Evolutionary conservation across 2,329 filamentous ascomycete species (phyloP), one percentile per base, ranked within the genome.

Genomic region (Achaetomium macrosporum): DNA sequence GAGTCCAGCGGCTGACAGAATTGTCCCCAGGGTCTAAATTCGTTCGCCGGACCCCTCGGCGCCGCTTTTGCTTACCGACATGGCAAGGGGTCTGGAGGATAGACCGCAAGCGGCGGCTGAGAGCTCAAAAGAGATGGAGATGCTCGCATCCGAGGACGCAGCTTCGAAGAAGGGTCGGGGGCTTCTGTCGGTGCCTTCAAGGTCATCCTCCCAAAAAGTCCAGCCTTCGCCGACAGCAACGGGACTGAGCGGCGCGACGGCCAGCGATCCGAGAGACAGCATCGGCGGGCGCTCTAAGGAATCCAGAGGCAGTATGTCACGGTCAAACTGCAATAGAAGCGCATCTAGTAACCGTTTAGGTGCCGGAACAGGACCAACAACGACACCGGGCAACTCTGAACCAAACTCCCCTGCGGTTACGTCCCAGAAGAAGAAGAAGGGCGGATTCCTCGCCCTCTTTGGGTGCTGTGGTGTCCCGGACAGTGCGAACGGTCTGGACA

Each of bases 391-490:
- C 57, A 72, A 73, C 54, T 76, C 77, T 16, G 75, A 77, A 63
- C 76, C 76, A 39, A 77, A 71, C 63, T 79, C 78, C 33, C 76
- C 78, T 17, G 69, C 71, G 30, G 71, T 68, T 9, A 71, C 72
- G 47, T 73, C 74, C 53, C 77, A 76, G 64, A 73, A 73, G 67
- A 81, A 81, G 69, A 79, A 78, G 66, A 76, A 74, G 64, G 74
- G 71, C 49, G 74, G 76, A 54, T 67, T 83, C 42, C 67, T 83
- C 35, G 73, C 79, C 20, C 76, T 88, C 50, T 73, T 89, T 54
- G 82, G 78, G 55, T 89, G 85, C 71, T 88, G 85, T 66, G 76
- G 75, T 51, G 76, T 82, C 39, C 81, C 83, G 46, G 83, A 85
- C 57, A 76, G 79, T 58, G 76, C 77, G 15, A 78, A 81, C 57